phyloP scores from a whole-genome alignment of 2,329 filamentous ascomycete species.

The Fusarium sororula region DNA sequence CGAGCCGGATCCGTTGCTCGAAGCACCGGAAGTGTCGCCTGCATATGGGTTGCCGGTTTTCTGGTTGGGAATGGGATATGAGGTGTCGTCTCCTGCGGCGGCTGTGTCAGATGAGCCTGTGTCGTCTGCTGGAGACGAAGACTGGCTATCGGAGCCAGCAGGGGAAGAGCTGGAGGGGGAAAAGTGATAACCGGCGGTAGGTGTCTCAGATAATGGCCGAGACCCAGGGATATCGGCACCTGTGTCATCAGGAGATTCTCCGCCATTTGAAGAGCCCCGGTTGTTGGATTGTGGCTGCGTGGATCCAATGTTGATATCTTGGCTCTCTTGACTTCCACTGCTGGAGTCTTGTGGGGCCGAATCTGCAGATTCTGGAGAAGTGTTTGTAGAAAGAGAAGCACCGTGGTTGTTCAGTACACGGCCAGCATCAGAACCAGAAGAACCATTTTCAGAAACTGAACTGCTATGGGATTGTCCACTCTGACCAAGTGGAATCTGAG shows the following conservation, averaged over 20 bases:
- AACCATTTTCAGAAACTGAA: background rate
- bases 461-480: background rate
- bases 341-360: background rate
- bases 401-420: background rate
- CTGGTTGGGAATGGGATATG: background rate
- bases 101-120: background rate
- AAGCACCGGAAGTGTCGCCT: background rate
- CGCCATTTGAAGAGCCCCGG: background rate
- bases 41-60: background rate
- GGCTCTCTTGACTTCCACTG: background rate
- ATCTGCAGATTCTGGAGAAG: background rate
- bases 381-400: background rate
- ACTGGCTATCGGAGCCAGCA: background rate
- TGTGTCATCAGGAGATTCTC: background rate
- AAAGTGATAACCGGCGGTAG: background rate
- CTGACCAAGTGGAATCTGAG: background rate
- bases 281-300: background rate
- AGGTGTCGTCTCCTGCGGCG: rapidly evolving
- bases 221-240: background rate
- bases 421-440: background rate
- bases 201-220: background rate
- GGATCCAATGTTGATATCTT: background rate
- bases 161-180: background rate
- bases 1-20: background rate
- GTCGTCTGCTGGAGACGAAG: background rate